A percentile compares a stretch with the other conserved stretches of the same genome.
Evolutionary conservation across 805 yeast genomes (phyloP).

Genomic region (Candida berthetii): DNA sequence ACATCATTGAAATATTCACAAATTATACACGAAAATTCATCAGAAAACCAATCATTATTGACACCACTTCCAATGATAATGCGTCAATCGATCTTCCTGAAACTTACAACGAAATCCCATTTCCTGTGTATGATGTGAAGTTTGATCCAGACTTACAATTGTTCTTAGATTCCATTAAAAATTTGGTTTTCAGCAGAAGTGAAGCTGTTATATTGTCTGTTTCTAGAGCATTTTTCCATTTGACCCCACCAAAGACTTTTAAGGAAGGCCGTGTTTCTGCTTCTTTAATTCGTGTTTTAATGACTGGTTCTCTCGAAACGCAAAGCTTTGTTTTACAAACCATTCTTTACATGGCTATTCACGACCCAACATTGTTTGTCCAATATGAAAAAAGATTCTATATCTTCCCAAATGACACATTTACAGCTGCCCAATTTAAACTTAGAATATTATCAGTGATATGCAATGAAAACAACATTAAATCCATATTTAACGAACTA

Average conservation of each 20-base stretch:
- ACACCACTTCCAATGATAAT: conserved; percentile 20
- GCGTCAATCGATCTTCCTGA: conserved; percentile 35
- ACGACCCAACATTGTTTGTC: conserved; percentile 27
- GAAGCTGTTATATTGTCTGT: conserved; percentile 58
- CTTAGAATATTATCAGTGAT: conserved; percentile 54
- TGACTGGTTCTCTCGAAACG: conserved; percentile 26
- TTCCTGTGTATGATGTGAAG: conserved; percentile 33
- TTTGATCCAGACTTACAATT: conserved; percentile 52
- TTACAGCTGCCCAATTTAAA: conserved; percentile 42
- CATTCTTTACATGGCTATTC: conserved; percentile 32
- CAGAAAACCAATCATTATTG: conserved; percentile 41
- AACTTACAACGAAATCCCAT: conserved; percentile 30
- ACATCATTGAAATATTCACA: conserved; percentile 54
- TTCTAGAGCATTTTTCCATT: conserved; percentile 45
- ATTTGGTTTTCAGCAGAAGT: conserved; percentile 44
- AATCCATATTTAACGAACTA: conserved; percentile 51
- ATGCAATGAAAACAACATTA: conserved; percentile 46
- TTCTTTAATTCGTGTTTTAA: conserved; percentile 38
- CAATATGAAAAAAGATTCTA: conserved; percentile 42
- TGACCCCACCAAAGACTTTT: conserved; percentile 54
- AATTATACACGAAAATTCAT: conserved; percentile 61
- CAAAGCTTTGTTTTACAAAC: conserved; percentile 39
- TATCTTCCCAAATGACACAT: conserved; percentile 48
- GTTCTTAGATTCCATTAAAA: conserved; percentile 41
- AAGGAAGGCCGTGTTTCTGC: conserved; percentile 41